Evolutionary conservation across 2,329 filamentous ascomycete species (phyloP), one percentile per base, ranked within the genome.

Genomic region (Pseudogymnoascus sp.): DNA sequence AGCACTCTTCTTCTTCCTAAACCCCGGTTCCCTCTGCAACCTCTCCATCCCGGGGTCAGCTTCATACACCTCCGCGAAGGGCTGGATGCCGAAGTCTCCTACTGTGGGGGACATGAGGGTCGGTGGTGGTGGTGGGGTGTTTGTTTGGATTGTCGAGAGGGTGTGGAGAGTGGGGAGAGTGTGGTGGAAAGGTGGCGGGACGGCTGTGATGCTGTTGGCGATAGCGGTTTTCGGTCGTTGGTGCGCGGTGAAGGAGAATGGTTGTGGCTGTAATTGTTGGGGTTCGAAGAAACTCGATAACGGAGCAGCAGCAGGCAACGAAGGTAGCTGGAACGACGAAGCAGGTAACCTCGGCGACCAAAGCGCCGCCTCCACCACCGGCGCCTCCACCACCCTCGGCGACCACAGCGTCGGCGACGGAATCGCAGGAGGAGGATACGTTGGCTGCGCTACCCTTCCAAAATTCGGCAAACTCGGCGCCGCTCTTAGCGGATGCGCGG

Each of bases 11-110:
- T 44, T 44, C 40, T 44, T 44, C 16, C 40, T 11, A 44, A 44
- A 44, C 40, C 40, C 40, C 40, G 40, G 40, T 16, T 21, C 40
- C 40, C 7, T 3, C 18, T 44, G 10, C 40, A 44, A 18, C 40
- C 40, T 44, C 40, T 44, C 40, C 40, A 21, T 76, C 31, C 75
- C 75, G 4, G 70, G 71, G 50, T 78, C 40, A 4, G 40, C 40
- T 11, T 44, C 40, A 11, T 12, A 44, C 40, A 44, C 40, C 50
- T 59, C 23, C 23, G 25, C 34, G 5, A 59, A 59, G 2, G 50
- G 50, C 1, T 36, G 25, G 16, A 59, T 59, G 5, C 34, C 50
- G 5, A 59, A 59, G 8, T 31, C 50, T 0, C 34, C 34, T 4
- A 31, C 25, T 0, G 16, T 8, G 12, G 50, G 50, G 10, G n/a